phyloP scores from a whole-genome alignment of 495 filamentous ascomycete genomes.

The Penicillium fimorum region DNA sequence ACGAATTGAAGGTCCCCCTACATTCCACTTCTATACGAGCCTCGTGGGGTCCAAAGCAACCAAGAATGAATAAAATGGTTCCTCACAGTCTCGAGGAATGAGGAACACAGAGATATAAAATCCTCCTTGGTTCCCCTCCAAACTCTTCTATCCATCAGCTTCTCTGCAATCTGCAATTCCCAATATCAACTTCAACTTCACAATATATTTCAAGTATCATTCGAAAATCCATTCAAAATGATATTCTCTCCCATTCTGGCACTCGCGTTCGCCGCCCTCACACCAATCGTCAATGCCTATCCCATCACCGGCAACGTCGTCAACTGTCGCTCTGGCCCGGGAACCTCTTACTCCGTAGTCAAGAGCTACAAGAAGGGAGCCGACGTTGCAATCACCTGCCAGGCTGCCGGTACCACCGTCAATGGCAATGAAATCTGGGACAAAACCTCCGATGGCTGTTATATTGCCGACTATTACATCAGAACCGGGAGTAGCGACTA shows the following conservation, averaged over 20 bases:
- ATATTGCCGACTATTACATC: conserved; percentile 20
- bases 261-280: conserved; percentile 8
- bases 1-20: not conserved
- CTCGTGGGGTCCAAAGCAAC: conserved; percentile 5
- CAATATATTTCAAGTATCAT: not conserved
- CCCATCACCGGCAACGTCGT: conserved; percentile 12
- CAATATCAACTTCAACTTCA: conserved; percentile 2
- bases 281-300: conserved; percentile 15
- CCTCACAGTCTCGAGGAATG: not conserved
- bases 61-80: not conserved
- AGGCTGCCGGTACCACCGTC: conserved; percentile 15
- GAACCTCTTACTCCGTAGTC: conserved; percentile 18
- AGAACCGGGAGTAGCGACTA: conserved; percentile 7
- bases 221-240: conserved; percentile 6
- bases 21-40: conserved; percentile 6
- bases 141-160: conserved; percentile 1
- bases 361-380: conserved; percentile 16
- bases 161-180: not conserved
- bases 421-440: conserved; percentile 20
- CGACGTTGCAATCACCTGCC: conserved; percentile 18
- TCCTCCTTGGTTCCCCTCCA: not conserved
- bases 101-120: conserved; percentile 1
- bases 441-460: conserved; percentile 21
- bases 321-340: conserved; percentile 21
- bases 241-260: conserved; percentile 12